These are phyloP conservation scores for Bacidia rubella DNA, from an alignment of 495 filamentous ascomycete species.

Conservation along the genomic window DNA sequence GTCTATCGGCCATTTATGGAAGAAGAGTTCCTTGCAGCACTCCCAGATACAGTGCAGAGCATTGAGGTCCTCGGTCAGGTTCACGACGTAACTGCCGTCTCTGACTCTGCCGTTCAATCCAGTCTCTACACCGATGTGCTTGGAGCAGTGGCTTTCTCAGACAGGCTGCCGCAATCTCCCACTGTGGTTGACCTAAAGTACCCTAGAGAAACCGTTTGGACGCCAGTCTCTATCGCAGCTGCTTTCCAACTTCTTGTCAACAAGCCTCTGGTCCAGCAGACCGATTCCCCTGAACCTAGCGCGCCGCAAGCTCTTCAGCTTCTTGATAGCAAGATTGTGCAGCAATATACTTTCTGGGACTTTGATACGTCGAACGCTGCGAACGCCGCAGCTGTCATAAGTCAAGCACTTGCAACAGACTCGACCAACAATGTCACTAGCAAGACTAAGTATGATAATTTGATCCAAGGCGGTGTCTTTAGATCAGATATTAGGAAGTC, in stretches of 20 bases:
- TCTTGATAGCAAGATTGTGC: constrained; percentile 34
- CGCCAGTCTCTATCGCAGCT: constrained; percentile 59
- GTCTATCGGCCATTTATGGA: constrained; percentile 92
- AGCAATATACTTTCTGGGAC: constrained; percentile 93
- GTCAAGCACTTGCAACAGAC: constrained; percentile 60
- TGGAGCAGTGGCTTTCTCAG: constrained; percentile 66
- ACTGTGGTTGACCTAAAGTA: constrained; percentile 77
- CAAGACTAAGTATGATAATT: constrained; percentile 67
- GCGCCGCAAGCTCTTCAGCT: constrained; percentile 38
- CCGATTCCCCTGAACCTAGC: constrained; percentile 24
- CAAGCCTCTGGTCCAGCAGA: constrained; percentile 37
- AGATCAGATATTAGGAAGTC: constrained; percentile 79
- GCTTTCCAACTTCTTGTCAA: constrained; percentile 50
- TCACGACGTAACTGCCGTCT: constrained; percentile 36
- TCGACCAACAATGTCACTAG: constrained; percentile 64
- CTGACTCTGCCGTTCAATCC: constrained; percentile 62
- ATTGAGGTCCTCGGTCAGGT: constrained; percentile 60
- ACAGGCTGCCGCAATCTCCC: constrained; percentile 44
- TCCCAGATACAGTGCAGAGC: constrained; percentile 60
- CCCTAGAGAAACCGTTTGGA: constrained; percentile 63
- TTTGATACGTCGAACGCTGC: constrained; percentile 57
- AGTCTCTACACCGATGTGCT: constrained; percentile 81
- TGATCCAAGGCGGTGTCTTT: constrained; percentile 70
- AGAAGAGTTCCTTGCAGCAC: constrained; percentile 69
- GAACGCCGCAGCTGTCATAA: constrained; percentile 50